Percentiles rank a stretch among this genome's conserved stretches.
Evolutionary conservation across 2,329 filamentous ascomycete species (phyloP).

Genomic region (Neofusicoccum cordaticola): DNA sequence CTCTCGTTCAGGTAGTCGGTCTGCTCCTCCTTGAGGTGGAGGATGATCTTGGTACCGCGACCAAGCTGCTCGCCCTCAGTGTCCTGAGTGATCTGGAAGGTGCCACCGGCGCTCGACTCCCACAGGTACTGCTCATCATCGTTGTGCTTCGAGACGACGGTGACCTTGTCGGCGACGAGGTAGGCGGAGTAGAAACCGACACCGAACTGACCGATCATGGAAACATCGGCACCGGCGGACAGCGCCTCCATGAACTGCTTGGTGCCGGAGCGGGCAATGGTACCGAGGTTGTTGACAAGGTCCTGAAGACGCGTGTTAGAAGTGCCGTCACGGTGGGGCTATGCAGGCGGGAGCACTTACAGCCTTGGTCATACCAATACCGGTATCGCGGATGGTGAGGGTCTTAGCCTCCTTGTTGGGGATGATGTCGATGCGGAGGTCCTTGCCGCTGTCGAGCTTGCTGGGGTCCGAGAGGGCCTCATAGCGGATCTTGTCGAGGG

Average conservation of each 20-base stretch:
- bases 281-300: conserved; percentile 99
- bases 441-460: conserved; percentile 97
- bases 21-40: conserved; percentile 99
- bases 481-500: conserved; percentile 99
- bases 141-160: conserved; percentile 97
- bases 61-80: conserved; percentile 87
- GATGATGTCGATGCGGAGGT: conserved; percentile 98
- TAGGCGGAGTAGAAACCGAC: conserved; percentile 99
- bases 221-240: conserved; percentile 96
- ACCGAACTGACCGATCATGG: conserved; percentile 99
- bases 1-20: conserved; percentile 95
- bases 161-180: conserved; percentile 95
- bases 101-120: conserved; percentile 96
- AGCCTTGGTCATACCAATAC: conserved; percentile 99
- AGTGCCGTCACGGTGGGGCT: background rate
- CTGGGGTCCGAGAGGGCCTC: conserved; percentile 93
- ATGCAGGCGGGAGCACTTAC: conserved; percentile 56
- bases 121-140: conserved; percentile 99
- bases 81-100: conserved; percentile 89
- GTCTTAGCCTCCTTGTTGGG: conserved; percentile 98
- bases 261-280: conserved; percentile 97
- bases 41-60: conserved; percentile 95
- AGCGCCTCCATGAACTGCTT: conserved; percentile 99
- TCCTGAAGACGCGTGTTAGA: conserved; percentile 56
- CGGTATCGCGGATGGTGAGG: conserved; percentile 92